A percentile compares a stretch with the other conserved stretches of the same genome.
Evolutionary conservation across 768 basidiomycete genomes (phyloP).

Genomic region (Cystofilobasidium capitatum): DNA sequence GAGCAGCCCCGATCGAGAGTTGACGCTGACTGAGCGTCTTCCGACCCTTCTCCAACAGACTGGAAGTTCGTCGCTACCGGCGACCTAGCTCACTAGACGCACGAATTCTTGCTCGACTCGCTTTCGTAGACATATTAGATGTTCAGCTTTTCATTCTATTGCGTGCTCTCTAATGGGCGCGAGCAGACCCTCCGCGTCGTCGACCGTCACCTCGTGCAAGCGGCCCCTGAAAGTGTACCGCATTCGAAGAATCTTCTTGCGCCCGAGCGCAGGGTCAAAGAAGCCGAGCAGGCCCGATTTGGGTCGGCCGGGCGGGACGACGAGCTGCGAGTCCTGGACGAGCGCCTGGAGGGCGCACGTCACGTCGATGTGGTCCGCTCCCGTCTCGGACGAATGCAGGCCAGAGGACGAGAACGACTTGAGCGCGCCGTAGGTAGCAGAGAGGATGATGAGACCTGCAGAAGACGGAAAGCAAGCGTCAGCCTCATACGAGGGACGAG

Average conservation of each 20-base stretch:
- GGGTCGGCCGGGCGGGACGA: slow-evolving; percentile 61
- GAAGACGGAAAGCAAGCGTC: neutral
- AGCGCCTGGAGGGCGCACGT: slow-evolving; percentile 72
- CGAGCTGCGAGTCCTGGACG: slow-evolving; percentile 65
- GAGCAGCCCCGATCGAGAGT: neutral
- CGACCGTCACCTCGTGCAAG: slow-evolving; percentile 65
- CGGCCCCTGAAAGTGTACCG: slow-evolving; percentile 67
- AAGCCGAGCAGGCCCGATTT: slow-evolving; percentile 84
- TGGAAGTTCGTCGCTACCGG: neutral
- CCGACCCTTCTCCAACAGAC: neutral
- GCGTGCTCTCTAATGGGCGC: slow-evolving; percentile 50
- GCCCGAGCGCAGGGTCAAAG: slow-evolving; percentile 70
- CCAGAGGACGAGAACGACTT: slow-evolving; percentile 34
- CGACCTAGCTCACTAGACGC: neutral
- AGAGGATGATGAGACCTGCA: slow-evolving; percentile 63
- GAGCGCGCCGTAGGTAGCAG: slow-evolving; percentile 61
- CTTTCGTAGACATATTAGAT: no score
- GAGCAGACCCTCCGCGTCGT: slow-evolving; percentile 58
- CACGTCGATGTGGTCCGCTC: slow-evolving; percentile 51
- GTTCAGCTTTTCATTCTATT: slow-evolving; percentile 4
- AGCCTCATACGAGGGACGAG: neutral
- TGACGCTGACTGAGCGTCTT: neutral
- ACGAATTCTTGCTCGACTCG: no score
- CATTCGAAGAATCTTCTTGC: slow-evolving; percentile 58
- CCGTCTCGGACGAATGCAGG: slow-evolving; percentile 12